Percentiles rank a stretch among this genome's conserved stretches.
Conservation (phyloP, 2,329 filamentous ascomycete genomes). For the Anisogramma anomala region DNA sequence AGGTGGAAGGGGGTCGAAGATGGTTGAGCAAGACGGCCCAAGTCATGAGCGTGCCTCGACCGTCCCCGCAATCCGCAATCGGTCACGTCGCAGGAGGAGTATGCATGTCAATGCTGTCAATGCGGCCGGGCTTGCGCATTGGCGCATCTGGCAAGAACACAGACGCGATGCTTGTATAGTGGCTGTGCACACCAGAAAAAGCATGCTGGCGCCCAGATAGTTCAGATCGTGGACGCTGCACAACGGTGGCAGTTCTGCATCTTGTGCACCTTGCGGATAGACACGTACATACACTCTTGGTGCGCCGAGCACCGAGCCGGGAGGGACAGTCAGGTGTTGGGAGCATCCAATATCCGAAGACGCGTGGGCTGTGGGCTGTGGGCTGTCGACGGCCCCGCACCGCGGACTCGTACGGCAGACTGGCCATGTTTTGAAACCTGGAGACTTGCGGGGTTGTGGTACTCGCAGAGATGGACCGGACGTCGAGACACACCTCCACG, state of each 20-base stretch:
- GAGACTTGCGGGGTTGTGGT: too few relatives aligned
- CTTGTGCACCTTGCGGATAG: neutral
- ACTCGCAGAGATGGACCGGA: too few relatives aligned
- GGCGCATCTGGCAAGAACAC: constrained; percentile 8
- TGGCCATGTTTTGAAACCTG: neutral
- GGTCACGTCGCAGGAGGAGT: too few relatives aligned
- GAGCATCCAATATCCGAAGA: constrained; percentile 8
- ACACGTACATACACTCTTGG: too few relatives aligned
- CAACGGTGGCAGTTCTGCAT: neutral
- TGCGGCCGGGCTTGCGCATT: too few relatives aligned
- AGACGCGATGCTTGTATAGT: neutral
- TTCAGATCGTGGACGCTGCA: neutral
- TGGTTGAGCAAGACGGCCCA: constrained; percentile 8
- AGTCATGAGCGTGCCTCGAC: constrained; percentile 8
- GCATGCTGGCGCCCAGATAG: neutral
- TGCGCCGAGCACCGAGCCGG: neutral
- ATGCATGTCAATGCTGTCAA: too few relatives aligned
- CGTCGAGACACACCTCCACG: constrained; percentile 1
- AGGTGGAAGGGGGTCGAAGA: neutral
- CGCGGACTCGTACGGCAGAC: too few relatives aligned
- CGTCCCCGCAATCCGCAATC: too few relatives aligned
- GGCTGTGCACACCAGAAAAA: neutral
- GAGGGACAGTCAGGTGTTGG: neutral
- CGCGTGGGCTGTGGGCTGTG: constrained; percentile 6
- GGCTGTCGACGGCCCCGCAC: constrained; percentile 4